phyloP scores from a whole-genome alignment of 164 flowering plant species.

The Liquidambar formosana region DNA sequence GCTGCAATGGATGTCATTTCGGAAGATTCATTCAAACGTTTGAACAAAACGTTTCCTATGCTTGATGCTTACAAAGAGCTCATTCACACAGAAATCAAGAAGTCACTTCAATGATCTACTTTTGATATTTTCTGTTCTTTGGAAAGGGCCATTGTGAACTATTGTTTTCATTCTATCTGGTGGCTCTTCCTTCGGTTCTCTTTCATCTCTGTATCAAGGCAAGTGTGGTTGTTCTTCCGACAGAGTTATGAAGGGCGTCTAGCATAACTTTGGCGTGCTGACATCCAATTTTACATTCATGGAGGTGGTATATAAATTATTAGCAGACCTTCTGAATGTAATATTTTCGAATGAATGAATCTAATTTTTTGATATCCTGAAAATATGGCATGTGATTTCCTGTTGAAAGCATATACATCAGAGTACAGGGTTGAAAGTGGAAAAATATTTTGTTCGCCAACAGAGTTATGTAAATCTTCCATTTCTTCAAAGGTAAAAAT shows the following conservation, averaged over 20 bases:
- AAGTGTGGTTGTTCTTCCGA: too few relatives aligned
- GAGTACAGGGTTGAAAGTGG: not conserved
- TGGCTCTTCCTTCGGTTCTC: too few relatives aligned
- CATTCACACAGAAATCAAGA: constrained; percentile 23
- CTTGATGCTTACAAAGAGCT: constrained; percentile 41
- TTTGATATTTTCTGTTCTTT: not conserved
- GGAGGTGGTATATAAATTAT: not conserved
- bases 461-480: not conserved
- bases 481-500: not conserved
- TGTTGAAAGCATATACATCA: too few relatives aligned
- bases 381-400: too few relatives aligned
- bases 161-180: not conserved
- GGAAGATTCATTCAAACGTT: constrained; percentile 41
- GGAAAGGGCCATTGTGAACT: not conserved
- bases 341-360: too few relatives aligned
- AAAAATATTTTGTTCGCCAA: not conserved
- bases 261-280: not conserved
- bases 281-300: not conserved
- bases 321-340: not conserved
- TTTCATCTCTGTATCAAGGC: not conserved
- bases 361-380: too few relatives aligned
- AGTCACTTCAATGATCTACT: constrained; percentile 8
- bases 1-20: constrained; percentile 38
- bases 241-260: too few relatives aligned
- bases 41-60: constrained; percentile 57